phyloP scores from a whole-genome alignment of 768 basidiomycete species.

The Termitomyces heimii region DNA sequence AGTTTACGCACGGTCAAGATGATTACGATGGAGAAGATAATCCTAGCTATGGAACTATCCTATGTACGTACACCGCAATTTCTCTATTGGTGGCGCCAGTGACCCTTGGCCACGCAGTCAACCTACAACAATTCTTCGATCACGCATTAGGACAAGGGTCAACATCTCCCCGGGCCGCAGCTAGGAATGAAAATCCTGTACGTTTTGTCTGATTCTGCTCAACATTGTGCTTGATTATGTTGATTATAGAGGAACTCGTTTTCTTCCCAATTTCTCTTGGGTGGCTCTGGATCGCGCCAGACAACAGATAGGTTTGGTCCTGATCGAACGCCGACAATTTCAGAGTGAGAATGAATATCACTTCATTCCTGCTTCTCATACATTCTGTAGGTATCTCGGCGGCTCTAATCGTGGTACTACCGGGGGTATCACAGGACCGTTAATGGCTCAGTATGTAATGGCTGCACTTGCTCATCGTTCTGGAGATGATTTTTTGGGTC shows the following conservation, averaged over 20 bases:
- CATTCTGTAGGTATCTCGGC: constrained; percentile 24
- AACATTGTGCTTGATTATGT: neutral
- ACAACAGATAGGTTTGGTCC: constrained; percentile 5
- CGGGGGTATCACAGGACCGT: constrained; percentile 40
- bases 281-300: constrained; percentile 8
- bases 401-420: constrained; percentile 21
- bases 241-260: constrained; percentile 7
- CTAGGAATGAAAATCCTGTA: constrained; percentile 4
- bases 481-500: constrained; percentile 37
- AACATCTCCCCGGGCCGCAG: constrained; percentile 1
- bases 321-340: constrained; percentile 37
- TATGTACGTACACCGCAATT: constrained; percentile 31
- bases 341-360: constrained; percentile 38
- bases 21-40: constrained; percentile 23
- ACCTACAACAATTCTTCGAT: constrained; percentile 31
- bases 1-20: constrained; percentile 39
- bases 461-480: constrained; percentile 49
- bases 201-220: neutral
- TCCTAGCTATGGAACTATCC: constrained; percentile 38
- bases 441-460: constrained; percentile 73
- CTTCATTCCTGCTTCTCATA: neutral
- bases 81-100: neutral
- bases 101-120: constrained; percentile 18
- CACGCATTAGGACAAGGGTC: constrained; percentile 21
- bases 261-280: constrained; percentile 11